Base-by-base conservation (phyloP, 129 eudicot species). In the sunflower (Helianthus annuus) region DNA sequence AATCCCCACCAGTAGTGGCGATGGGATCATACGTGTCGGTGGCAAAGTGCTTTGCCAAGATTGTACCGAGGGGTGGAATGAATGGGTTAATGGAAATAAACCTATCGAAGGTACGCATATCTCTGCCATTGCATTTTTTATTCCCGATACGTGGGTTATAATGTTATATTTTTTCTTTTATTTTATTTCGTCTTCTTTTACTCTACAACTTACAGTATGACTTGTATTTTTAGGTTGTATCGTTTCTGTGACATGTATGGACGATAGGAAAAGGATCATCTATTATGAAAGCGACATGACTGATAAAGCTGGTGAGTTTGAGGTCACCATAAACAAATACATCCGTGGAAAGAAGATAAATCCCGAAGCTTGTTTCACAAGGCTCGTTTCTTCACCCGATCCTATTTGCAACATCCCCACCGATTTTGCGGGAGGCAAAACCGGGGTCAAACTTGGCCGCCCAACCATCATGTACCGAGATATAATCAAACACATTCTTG, bases 11-110 rank as follows among this genome's bases (percentile, higher is more conserved):
- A 34, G 1, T 6, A 48, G 19, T 27, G 53, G 38, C 45, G 48
- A 24, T 1, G 72, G 78, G 36, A 77, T 78, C 51, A 66, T 89
- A 22, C 84, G 80, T 46, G 87, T 89, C 36, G 86, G 86, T 45
- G 98, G 98, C 40, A 85, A 87, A 76, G 96, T 92, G 46, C 85
- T 85, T 75, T 92, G 98, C 81, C 96, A 92, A 45, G 98, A 92
- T 45, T 89, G 98, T 74, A 65, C 85, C 4, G 72, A 79, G 39
- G 91, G 86, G 6, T 89, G 89, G 91, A 81, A 83, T 27, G 85
- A 92, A 81, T 89, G 91, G 94, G 86, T 83, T 42, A 40, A 63
- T 16, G 89, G 85, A 13, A 85, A 78, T 48, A 89, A 85, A 22
- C 91, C 98, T 44, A 86, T 89, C 46, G 76, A 89, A 75, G 98